These are phyloP conservation scores for Aspergillus campestris DNA, from an alignment of 495 filamentous ascomycete genomes.

Conservation along the genomic window DNA sequence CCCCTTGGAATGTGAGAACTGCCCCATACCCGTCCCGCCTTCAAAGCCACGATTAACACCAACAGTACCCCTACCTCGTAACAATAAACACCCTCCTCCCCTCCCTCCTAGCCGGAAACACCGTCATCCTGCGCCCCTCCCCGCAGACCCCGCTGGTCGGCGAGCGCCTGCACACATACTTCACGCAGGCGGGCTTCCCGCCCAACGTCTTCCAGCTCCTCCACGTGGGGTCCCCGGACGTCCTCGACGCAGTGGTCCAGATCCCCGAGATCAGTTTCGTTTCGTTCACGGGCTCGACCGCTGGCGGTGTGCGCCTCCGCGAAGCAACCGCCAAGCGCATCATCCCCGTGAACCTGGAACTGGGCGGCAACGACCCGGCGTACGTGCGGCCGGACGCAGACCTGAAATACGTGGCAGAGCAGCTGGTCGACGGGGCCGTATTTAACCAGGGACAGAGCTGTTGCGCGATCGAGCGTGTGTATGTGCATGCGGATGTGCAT, in stretches of 20 bases:
- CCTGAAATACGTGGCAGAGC: constrained; percentile 77
- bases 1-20: constrained; percentile 83
- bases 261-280: constrained; percentile 67
- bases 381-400: constrained; percentile 84
- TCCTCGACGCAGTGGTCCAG: constrained; percentile 67
- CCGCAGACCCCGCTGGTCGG: constrained; percentile 88
- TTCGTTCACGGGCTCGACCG: constrained; percentile 89
- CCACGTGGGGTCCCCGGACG: constrained; percentile 66
- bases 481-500: constrained; percentile 79
- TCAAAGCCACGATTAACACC: neutral
- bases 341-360: constrained; percentile 77
- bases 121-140: constrained; percentile 84
- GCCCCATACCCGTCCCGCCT: neutral
- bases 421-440: constrained; percentile 88
- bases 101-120: constrained; percentile 78
- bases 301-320: constrained; percentile 74
- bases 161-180: constrained; percentile 71
- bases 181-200: constrained; percentile 71
- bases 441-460: constrained; percentile 98
- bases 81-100: constrained; percentile 86
- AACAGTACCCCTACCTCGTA: constrained; percentile 86
- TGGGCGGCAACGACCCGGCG: constrained; percentile 91
- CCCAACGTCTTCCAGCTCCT: constrained; percentile 77
- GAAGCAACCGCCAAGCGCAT: constrained; percentile 71
- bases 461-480: constrained; percentile 86